phyloP scores from a whole-genome alignment of 148 eudicot genomes.

The Salicornia ramosissima region DNA sequence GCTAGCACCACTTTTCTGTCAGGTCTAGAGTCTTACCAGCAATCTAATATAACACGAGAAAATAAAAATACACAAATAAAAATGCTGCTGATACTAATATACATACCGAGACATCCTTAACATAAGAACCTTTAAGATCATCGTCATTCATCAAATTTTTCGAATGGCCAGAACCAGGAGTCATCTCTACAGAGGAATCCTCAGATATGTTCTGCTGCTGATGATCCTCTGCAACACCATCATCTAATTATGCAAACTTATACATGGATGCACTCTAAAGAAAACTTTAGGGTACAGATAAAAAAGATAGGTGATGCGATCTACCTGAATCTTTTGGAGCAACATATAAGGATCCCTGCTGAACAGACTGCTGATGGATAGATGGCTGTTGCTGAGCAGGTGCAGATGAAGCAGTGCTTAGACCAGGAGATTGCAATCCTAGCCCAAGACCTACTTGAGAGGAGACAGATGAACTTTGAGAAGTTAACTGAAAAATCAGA shows the following conservation, averaged over 20 bases:
- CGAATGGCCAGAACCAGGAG: slow-evolving; percentile 50
- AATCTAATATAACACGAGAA: background rate
- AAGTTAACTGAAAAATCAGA: slow-evolving; percentile 58
- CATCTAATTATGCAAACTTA: slow-evolving; percentile 33
- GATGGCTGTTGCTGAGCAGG: slow-evolving; percentile 67
- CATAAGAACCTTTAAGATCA: slow-evolving; percentile 62
- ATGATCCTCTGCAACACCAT: slow-evolving; percentile 58
- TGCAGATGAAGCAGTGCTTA: slow-evolving; percentile 45
- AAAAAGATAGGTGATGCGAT: background rate
- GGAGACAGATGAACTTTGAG: slow-evolving; percentile 63
- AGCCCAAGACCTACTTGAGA: slow-evolving; percentile 71
- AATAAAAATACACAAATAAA: background rate
- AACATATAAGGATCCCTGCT: slow-evolving; percentile 47
- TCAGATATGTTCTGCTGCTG: slow-evolving; percentile 54
- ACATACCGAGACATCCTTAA: slow-evolving; percentile 65
- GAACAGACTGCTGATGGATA: slow-evolving; percentile 50
- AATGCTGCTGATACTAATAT: slow-evolving; percentile 4
- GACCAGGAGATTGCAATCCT: slow-evolving; percentile 64
- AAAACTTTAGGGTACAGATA: background rate
- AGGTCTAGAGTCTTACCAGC: background rate
- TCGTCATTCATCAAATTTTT: slow-evolving; percentile 62
- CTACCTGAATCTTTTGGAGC: slow-evolving; percentile 74
- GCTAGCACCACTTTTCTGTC: background rate
- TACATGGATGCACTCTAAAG: background rate
- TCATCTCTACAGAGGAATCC: slow-evolving; percentile 52